A percentile compares a stretch with the other conserved stretches of the same genome.
Conservation (phyloP, 2,329 filamentous ascomycete species). For the Fusarium sp. region DNA sequence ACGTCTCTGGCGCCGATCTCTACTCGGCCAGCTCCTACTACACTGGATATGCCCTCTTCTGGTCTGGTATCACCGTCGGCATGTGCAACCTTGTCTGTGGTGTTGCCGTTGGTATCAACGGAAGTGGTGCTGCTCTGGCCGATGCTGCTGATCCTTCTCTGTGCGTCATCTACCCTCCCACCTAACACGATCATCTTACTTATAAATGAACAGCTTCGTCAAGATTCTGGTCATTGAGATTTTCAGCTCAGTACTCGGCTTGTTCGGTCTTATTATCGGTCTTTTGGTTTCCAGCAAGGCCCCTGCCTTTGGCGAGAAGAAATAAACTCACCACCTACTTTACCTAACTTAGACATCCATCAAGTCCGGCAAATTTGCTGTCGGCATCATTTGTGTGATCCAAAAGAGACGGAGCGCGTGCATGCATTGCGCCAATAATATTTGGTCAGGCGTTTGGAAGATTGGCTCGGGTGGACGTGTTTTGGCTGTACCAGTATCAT, state of each 20-base stretch:
- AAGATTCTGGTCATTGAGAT: slow-evolving; percentile 99
- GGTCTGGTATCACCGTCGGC: slow-evolving; percentile 93
- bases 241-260: slow-evolving; percentile 95
- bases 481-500: slow-evolving; percentile 52
- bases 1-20: slow-evolving; percentile 71
- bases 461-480: slow-evolving; percentile 48
- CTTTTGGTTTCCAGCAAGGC: slow-evolving; percentile 89
- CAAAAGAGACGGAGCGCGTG: slow-evolving; percentile 39
- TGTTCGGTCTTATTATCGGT: slow-evolving; percentile 96
- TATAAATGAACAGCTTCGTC: slow-evolving; percentile 76
- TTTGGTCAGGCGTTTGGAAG: slow-evolving; percentile 57
- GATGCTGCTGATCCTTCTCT: slow-evolving; percentile 92
- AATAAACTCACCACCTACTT: slow-evolving; percentile 21
- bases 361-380: slow-evolving; percentile 24
- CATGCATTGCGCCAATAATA: slow-evolving; percentile 53
- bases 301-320: slow-evolving; percentile 69
- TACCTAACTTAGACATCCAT: slow-evolving; percentile 25
- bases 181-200: slow-evolving; percentile 24
- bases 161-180: slow-evolving; percentile 63
- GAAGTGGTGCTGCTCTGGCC: slow-evolving; percentile 93
- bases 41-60: slow-evolving; percentile 95
- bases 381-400: slow-evolving; percentile 36
- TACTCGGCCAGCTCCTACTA: slow-evolving; percentile 87
- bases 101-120: slow-evolving; percentile 97
- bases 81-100: slow-evolving; percentile 96